phyloP scores from a whole-genome alignment of 2,329 filamentous ascomycete species.

The Pestalotiopsis sp. region DNA sequence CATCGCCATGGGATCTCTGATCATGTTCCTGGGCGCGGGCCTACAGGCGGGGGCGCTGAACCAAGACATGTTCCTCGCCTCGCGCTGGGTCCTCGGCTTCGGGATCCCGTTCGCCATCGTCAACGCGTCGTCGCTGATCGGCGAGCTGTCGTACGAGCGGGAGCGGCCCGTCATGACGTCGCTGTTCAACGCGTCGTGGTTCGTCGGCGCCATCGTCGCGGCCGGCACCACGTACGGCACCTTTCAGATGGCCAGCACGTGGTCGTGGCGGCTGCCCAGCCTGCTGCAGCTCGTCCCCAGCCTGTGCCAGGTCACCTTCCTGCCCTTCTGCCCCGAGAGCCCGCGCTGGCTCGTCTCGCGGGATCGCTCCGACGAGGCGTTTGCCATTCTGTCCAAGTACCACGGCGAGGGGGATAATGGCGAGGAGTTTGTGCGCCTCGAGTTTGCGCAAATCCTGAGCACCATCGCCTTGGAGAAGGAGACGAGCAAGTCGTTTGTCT shows the following conservation, averaged over 20 bases:
- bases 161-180: constrained; percentile 55
- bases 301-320: constrained; percentile 35
- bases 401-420: constrained; percentile 54
- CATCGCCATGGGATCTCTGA: constrained; percentile 42
- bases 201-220: constrained; percentile 46
- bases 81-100: constrained; percentile 46
- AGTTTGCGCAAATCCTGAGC: constrained; percentile 58
- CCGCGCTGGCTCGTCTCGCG: constrained; percentile 46
- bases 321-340: constrained; percentile 45
- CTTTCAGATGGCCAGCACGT: constrained; percentile 39
- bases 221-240: constrained; percentile 46
- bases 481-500: constrained; percentile 44
- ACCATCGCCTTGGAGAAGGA: constrained; percentile 50
- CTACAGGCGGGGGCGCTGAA: constrained; percentile 49
- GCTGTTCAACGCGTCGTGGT: constrained; percentile 57
- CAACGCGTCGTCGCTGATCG: constrained; percentile 45
- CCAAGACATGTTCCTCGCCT: constrained; percentile 51
- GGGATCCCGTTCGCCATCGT: constrained; percentile 45
- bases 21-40: constrained; percentile 22
- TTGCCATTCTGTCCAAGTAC: constrained; percentile 43
- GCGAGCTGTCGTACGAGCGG: constrained; percentile 56
- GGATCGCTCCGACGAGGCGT: constrained; percentile 40
- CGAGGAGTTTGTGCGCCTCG: constrained; percentile 55
- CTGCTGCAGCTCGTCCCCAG: constrained; percentile 39
- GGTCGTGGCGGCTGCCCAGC: constrained; percentile 44